Evolutionary conservation across 2,329 filamentous ascomycete species (phyloP).

Genomic region (Fusarium hainanense): DNA sequence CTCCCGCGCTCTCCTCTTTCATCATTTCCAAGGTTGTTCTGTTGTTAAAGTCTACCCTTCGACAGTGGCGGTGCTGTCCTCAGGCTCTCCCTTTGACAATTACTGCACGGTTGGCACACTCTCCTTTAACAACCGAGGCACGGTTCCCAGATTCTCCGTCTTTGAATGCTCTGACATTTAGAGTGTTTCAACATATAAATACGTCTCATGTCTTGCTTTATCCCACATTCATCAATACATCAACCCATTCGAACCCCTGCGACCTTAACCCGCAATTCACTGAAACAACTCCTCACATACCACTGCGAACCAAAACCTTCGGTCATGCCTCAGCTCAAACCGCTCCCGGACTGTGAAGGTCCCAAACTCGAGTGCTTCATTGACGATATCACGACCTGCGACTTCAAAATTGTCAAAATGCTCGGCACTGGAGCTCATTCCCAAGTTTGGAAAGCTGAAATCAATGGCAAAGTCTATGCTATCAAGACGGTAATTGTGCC

Average conservation of each 20-base stretch:
- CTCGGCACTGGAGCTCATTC: neutral
- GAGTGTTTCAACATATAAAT: neutral
- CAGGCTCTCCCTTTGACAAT: neutral
- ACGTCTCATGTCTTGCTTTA: neutral
- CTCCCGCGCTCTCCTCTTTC: neutral
- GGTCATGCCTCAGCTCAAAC: neutral
- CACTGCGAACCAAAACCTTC: neutral
- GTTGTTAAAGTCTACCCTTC: neutral
- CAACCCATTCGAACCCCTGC: neutral
- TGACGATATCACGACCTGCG: neutral
- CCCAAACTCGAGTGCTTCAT: neutral
- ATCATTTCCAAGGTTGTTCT: neutral
- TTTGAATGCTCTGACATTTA: neutral
- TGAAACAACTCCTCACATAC: neutral
- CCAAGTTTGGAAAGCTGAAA: neutral
- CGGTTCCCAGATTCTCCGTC: neutral
- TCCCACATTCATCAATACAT: neutral
- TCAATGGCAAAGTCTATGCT: neutral
- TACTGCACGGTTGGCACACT: neutral
- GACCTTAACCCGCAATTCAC: neutral
- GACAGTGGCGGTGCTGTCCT: neutral
- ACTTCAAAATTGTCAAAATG: neutral
- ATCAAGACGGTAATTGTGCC: neutral
- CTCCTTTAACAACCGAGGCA: neutral
- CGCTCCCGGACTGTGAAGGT: neutral